Evolutionary conservation across 2,329 filamentous ascomycete species (phyloP), one percentile per base, ranked within the genome.

Genomic region (Pestalotiopsis sp.): DNA sequence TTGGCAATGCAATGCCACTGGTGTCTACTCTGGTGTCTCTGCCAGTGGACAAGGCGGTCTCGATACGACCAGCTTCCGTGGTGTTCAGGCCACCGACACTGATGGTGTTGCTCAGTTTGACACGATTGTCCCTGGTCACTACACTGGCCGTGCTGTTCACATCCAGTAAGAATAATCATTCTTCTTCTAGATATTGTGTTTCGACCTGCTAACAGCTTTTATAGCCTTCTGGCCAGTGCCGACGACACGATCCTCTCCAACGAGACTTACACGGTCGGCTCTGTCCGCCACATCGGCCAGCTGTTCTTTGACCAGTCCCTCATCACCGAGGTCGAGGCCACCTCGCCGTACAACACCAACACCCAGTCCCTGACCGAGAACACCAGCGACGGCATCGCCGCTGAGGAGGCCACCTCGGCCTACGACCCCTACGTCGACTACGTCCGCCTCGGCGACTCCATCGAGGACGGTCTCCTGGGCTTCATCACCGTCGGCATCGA

Each of bases 261-360:
- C 74, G 71, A 85, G 73, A 85, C 84, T 66, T 86, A 87, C n/a
- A 38, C 39, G 55, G 64, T 58, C 70, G 76, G 78, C 56, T 84
- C 82, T 68, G 81, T 82, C 17, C 81, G 78, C 63, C 88, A 92
- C 78, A 83, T 91, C 52, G 89, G 89, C 24, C 89, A 92, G 75
- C 74, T 89, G 65, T 91, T 89, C 82, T 89, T 90, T 75, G 88
- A 91, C 75, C 85, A 90, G 75, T 80, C 81, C 69, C 83, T 91
- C 9, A 83, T 88, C 71, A 72, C 73, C 30, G 70, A 35, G 11
- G 55, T 59, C 30, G 64, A 66, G 64, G 64, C 64, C 22, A 66
- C 64, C n/a, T 58, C 64, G 14, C 64, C 64, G 2, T 66, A 66
- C 56, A 66, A 48, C 24, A 66, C 52, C 52, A 66, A 66, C 26